These are phyloP conservation scores for Collybia sordida DNA, from an alignment of 768 basidiomycete genomes.

Conservation along the genomic window DNA sequence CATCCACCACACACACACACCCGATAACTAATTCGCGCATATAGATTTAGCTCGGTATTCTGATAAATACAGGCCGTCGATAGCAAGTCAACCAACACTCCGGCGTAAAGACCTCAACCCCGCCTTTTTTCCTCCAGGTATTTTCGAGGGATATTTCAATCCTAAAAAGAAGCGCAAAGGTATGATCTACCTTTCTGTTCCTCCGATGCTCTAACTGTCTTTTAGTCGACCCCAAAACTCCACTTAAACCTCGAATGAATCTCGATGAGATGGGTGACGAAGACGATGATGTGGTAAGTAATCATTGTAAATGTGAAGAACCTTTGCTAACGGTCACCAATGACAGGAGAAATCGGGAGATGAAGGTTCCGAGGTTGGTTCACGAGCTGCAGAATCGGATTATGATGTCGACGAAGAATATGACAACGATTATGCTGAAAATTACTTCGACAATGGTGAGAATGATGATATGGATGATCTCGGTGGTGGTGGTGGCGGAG, in stretches of 20 bases:
- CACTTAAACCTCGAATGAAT: constrained; percentile 46
- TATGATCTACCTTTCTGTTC: constrained; percentile 12
- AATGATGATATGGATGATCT: constrained; percentile 78
- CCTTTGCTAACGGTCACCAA: neutral
- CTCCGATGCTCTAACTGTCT: neutral
- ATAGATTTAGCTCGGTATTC: constrained; percentile 79
- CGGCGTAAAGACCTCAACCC: constrained; percentile 70
- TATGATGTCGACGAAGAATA: constrained; percentile 91
- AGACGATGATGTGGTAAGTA: constrained; percentile 53
- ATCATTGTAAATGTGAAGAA: neutral
- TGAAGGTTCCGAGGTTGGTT: constrained; percentile 67
- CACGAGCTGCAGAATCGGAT: constrained; percentile 66
- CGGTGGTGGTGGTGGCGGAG: constrained; percentile 70
- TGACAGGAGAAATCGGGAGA: constrained; percentile 68
- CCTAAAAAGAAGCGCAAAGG: constrained; percentile 65
- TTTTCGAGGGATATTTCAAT: constrained; percentile 81
- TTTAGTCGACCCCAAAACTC: constrained; percentile 28
- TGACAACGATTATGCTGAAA: constrained; percentile 88
- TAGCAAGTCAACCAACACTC: constrained; percentile 59
- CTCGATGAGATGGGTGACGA: constrained; percentile 70
- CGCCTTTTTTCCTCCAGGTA: constrained; percentile 74
- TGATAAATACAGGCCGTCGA: constrained; percentile 75
- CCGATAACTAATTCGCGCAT: constrained; percentile 24
- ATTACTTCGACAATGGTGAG: constrained; percentile 91
- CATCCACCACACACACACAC: neutral